Percentiles rank a stretch among this genome's conserved stretches.
These are phyloP conservation scores for Litsea cubeba DNA, from an alignment of 164 flowering plant species.

Conservation along the genomic window DNA sequence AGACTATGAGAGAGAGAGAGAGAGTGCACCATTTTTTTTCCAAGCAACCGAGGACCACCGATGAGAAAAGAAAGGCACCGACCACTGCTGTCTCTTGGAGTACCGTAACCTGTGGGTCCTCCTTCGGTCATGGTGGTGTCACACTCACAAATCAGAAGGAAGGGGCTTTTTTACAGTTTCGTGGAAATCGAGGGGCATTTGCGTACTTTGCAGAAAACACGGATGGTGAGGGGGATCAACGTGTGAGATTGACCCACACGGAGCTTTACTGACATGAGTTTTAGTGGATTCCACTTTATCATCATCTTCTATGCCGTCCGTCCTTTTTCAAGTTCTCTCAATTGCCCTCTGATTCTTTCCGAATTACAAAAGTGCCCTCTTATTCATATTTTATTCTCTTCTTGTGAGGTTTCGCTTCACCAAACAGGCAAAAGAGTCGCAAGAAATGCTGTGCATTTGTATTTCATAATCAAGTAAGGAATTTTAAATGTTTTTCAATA, in stretches of 20 bases:
- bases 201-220: background rate
- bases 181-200: background rate
- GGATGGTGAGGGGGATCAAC: background rate
- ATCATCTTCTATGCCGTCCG: background rate
- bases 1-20: no score
- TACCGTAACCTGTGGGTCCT: background rate
- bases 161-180: background rate
- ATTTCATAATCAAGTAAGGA: background rate
- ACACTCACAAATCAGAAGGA: no score
- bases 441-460: no score
- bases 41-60: background rate
- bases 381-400: no score
- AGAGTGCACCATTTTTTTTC: no score
- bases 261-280: background rate
- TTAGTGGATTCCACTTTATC: constrained; percentile 9
- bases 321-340: background rate
- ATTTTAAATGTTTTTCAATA: background rate
- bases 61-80: background rate
- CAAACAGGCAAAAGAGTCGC: no score
- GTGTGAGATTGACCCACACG: constrained; percentile 7
- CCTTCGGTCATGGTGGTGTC: background rate
- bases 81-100: background rate
- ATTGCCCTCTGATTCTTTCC: background rate
- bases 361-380: background rate
- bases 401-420: no score